Conservation (phyloP, 257 asterid genomes). For the Nicotiana tomentosiformis region DNA sequence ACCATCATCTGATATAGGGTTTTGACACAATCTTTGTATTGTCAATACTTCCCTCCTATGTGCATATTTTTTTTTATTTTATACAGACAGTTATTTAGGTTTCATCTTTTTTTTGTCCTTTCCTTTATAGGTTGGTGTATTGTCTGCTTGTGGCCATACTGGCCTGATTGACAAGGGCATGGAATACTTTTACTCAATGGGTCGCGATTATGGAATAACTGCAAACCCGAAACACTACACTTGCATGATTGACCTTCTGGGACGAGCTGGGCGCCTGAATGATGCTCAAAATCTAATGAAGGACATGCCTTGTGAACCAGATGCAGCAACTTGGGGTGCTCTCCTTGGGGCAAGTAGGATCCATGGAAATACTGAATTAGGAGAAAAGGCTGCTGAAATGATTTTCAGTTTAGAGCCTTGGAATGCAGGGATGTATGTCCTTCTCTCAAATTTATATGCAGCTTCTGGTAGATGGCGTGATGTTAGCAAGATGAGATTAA, state of each 20-base stretch:
- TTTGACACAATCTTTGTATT: background rate
- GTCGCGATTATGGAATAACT: conserved; percentile 53
- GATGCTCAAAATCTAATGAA: conserved; percentile 74
- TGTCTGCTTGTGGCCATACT: conserved; percentile 83
- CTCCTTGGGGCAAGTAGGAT: conserved; percentile 96
- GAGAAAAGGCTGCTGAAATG: conserved; percentile 93
- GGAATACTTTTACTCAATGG: conserved; percentile 66
- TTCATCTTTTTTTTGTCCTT: background rate
- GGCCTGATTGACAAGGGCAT: conserved; percentile 79
- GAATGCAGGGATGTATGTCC: conserved; percentile 92
- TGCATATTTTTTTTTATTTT: background rate
- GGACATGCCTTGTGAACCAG: conserved; percentile 80
- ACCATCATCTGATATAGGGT: background rate
- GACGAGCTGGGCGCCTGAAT: conserved; percentile 80
- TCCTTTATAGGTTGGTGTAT: conserved; percentile 57
- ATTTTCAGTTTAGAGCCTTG: conserved; percentile 76
- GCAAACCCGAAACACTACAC: conserved; percentile 80
- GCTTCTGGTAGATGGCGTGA: conserved; percentile 87
- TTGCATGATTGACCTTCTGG: conserved; percentile 87
- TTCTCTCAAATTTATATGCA: conserved; percentile 83
- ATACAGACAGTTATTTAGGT: background rate
- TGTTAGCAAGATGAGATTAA: conserved; percentile 64
- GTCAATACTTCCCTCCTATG: background rate
- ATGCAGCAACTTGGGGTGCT: conserved; percentile 98
- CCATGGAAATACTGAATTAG: conserved; percentile 72